Evolutionary conservation across 2,329 filamentous ascomycete species (phyloP), one percentile per base, ranked within the genome.

Genomic region (Teratosphaeria pseudoeucalypti): DNA sequence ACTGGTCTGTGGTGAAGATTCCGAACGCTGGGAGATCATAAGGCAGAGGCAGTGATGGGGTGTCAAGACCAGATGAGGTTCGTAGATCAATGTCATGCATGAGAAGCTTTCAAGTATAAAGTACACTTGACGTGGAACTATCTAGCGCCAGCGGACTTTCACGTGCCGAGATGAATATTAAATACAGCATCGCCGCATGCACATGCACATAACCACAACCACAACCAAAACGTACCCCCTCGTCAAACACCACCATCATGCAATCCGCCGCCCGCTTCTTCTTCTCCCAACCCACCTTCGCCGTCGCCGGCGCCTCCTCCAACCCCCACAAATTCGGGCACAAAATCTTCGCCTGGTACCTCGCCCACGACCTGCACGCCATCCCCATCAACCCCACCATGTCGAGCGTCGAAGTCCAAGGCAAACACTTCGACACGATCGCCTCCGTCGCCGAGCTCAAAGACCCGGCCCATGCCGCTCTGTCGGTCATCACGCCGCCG

Each of bases 311-410:
- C 68, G 92, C 92, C 43, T 92, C 88, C 72, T 89, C 88, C 57
- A 90, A 95, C 75, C 80, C 88, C 49, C 78, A 80, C 71, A 96
- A 96, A 74, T 96, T 88, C 70, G 92, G 94, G 27, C 88, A 96
- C 75, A 92, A 90, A 78, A 85, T 97, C 65, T 90, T 96, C 71
- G 83, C 83, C 14, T 97, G 92, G 92, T 97, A 97, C 74, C 82
- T 89, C 59, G 72, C 79, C 37, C 90, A 90, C 75, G 79, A 81
- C 43, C 82, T 97, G 49, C 84, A 87, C 7, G 90, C 87, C 4
- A 90, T 85, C 0, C 90, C 92, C 10, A 82, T 97, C 73, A 96
- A 97, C 75, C 92, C 92, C 0, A 80, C 80, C 55, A 77, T 82
- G 3, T 70, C 85, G 6, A 78, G 79, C 60, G 87, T 96, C 69